phyloP scores from a whole-genome alignment of 2,329 filamentous ascomycete species.

The Penicillium hesseltinei region DNA sequence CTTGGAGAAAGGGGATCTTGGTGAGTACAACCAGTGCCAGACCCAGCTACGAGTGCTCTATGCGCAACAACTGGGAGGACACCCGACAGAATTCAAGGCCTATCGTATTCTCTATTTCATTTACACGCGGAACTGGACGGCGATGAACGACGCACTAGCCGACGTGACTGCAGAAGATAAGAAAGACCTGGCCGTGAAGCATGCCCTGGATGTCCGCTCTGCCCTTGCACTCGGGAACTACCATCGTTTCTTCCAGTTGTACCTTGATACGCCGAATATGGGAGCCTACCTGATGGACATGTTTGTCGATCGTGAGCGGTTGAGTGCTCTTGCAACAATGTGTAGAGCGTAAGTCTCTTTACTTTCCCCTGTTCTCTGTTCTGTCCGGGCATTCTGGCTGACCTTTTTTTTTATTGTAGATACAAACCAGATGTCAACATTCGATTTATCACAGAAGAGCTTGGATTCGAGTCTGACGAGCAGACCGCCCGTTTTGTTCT shows the following conservation, averaged over 20 bases:
- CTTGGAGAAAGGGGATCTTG: slow-evolving; percentile 95
- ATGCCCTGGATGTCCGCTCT: slow-evolving; percentile 87
- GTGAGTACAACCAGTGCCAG: slow-evolving; percentile 99
- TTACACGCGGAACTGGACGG: slow-evolving; percentile 95
- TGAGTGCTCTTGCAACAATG: slow-evolving; percentile 85
- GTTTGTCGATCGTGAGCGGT: slow-evolving; percentile 91
- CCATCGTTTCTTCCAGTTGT: slow-evolving; percentile 96
- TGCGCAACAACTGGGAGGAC: slow-evolving; percentile 79
- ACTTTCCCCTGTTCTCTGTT: not conserved
- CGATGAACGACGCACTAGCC: slow-evolving; percentile 96
- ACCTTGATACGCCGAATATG: slow-evolving; percentile 93
- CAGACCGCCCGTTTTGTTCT: slow-evolving; percentile 89
- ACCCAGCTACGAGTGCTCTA: slow-evolving; percentile 94
- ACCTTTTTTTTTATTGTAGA: slow-evolving; percentile 49
- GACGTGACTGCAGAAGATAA: slow-evolving; percentile 99
- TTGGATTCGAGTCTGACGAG: slow-evolving; percentile 89
- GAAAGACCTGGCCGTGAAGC: slow-evolving; percentile 76
- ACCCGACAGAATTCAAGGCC: slow-evolving; percentile 93
- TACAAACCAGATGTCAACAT: slow-evolving; percentile 90
- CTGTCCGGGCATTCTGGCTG: not conserved
- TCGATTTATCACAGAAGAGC: slow-evolving; percentile 90
- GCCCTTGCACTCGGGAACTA: slow-evolving; percentile 92
- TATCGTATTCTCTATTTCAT: slow-evolving; percentile 99
- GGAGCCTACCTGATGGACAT: slow-evolving; percentile 98
- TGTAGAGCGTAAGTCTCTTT: slow-evolving; percentile 81